phyloP scores from a whole-genome alignment of 257 asterid species.

The Rubia yunnanensis region DNA sequence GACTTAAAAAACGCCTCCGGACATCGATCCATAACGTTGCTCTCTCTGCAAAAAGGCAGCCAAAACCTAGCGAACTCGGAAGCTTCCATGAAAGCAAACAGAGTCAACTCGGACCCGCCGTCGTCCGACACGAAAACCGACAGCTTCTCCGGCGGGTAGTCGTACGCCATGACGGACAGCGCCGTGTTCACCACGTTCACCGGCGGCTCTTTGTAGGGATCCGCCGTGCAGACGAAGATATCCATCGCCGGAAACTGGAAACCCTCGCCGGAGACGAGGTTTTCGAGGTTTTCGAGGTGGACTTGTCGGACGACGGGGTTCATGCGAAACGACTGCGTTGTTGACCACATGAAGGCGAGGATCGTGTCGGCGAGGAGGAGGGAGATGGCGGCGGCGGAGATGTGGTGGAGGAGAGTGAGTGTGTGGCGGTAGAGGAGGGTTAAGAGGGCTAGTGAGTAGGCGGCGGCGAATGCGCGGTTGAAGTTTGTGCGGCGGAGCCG shows the following conservation, averaged over 20 bases:
- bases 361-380: constrained; percentile 40
- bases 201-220: constrained; percentile 69
- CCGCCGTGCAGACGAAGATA: constrained; percentile 74
- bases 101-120: constrained; percentile 65
- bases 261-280: constrained; percentile 16
- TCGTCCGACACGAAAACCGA: constrained; percentile 73
- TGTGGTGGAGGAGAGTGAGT: constrained; percentile 26
- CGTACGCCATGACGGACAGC: constrained; percentile 66
- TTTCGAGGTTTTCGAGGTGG: constrained; percentile 28
- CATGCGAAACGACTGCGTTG: constrained; percentile 52
- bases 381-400: constrained; percentile 23
- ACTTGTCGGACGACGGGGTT: constrained; percentile 40
- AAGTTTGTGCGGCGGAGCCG: constrained; percentile 36
- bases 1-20: constrained; percentile 52
- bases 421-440: constrained; percentile 44
- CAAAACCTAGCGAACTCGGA: constrained; percentile 51
- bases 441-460: constrained; percentile 31
- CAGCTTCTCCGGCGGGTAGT: constrained; percentile 56
- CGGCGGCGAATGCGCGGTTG: constrained; percentile 56
- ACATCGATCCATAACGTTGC: constrained; percentile 37
- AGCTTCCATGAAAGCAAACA: constrained; percentile 75
- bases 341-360: constrained; percentile 64
- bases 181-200: constrained; percentile 56
- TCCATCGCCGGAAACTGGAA: constrained; percentile 39
- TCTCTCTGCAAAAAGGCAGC: constrained; percentile 64